Conservation (phyloP, 2,329 filamentous ascomycete genomes). For the Nemania abortiva region DNA sequence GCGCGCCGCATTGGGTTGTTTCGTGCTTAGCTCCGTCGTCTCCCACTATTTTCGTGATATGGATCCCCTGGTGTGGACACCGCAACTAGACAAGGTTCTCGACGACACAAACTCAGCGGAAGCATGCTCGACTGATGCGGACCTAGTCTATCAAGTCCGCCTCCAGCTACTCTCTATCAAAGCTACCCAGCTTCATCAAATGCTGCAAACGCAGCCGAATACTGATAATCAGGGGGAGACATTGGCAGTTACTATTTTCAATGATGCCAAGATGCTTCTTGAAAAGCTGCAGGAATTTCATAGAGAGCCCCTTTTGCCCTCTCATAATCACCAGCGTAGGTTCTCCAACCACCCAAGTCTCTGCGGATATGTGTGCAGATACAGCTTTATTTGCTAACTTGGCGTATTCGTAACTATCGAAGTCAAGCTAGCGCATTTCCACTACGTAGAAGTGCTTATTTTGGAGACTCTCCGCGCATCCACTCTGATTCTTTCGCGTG, state of each 20-base stretch:
- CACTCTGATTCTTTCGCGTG: neutral
- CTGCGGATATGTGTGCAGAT: neutral
- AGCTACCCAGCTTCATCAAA: neutral
- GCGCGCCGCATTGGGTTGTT: conserved; percentile 1
- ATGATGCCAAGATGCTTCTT: neutral
- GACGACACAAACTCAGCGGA: neutral
- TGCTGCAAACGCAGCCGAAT: neutral
- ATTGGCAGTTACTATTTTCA: neutral
- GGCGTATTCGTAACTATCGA: neutral
- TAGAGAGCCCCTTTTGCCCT: neutral
- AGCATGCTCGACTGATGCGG: neutral
- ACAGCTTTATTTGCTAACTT: neutral
- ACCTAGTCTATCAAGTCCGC: neutral
- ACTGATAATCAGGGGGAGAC: neutral
- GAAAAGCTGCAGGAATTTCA: neutral
- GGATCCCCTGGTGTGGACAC: neutral
- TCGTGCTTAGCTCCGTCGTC: neutral
- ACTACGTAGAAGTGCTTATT: neutral
- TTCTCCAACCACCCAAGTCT: neutral
- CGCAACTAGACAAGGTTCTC: neutral
- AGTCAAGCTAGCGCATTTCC: neutral
- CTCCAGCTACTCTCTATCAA: neutral
- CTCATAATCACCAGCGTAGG: neutral
- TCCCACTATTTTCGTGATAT: neutral
- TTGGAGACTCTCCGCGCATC: conserved; percentile 4